Base-by-base conservation (phyloP, 192 early-diverging fungal species). In the Linnemannia elongata region DNA sequence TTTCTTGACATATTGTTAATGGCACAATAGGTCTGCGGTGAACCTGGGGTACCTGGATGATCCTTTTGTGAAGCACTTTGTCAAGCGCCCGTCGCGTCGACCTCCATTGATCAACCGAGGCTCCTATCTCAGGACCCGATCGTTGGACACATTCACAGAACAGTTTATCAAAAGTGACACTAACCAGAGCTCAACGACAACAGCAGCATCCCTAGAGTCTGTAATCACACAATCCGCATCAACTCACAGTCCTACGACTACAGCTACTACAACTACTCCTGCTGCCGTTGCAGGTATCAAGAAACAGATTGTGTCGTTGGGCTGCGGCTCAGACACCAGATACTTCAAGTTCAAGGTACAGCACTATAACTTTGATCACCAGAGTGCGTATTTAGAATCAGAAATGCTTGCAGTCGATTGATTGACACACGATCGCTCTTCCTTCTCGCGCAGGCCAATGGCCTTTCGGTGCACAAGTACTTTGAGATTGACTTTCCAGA, bases 401-500 rank as follows among this genome's bases (percentile, higher is more conserved):
- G 2, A 12, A 5, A 30, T 4, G 36, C 45, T 18, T 18, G 3
- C 17, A 68, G n/a, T n/a, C 49, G 10, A n/a, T 57, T 79, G 39
- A 72, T 7, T 44, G 35, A 42, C 41, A 78, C 30, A 52, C n/a
- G 39, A n/a, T 41, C 57, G 13, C 15, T 44, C 15, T 18, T 68
- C 9, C 13, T 24, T 22, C 72, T 69, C 35, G 60, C 63, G 24
- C 63, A 87, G 84, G 35, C 77, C 24, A 86, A 81, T 1, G 80
- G 80, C 15, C 69, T 87, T 42, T 73, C 79, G 17, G 82, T 82
- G 27, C 69, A 81, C 57, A 81, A 89, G 77, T 98, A 96, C 88
- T 96, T 97, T 92, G 98, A 99, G 88, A 92, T 99, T 38, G 98
- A 99, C 87, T 98, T 97, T 82, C 93, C 94, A 9, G 96, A 99